phyloP scores from a whole-genome alignment of 805 yeast species.

The Sungouiozyma ichnusensis region DNA sequence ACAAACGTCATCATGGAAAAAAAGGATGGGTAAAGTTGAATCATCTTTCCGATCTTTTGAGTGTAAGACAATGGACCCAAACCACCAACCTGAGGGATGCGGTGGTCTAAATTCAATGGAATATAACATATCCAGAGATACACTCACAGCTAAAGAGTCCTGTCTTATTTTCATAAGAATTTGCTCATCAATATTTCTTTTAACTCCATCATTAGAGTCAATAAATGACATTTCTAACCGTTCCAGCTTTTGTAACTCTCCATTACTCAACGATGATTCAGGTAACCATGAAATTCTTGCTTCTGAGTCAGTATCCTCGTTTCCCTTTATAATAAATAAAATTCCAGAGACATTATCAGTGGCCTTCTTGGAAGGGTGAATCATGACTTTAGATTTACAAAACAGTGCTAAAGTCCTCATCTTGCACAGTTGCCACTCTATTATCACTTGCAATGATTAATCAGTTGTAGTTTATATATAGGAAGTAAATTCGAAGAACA shows the following conservation, averaged over 20 bases:
- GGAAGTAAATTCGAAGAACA: too few relatives aligned
- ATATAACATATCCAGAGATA: conserved; percentile 47
- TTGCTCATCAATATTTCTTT: not conserved
- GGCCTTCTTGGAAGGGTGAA: conserved; percentile 70
- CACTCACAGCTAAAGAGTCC: conserved; percentile 4
- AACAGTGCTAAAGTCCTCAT: conserved; percentile 23
- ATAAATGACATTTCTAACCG: conserved; percentile 8
- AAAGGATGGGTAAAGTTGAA: conserved; percentile 68
- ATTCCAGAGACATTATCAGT: conserved; percentile 76
- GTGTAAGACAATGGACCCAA: conserved; percentile 73
- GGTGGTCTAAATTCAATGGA: conserved; percentile 81
- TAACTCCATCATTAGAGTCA: not conserved
- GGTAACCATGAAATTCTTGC: conserved; percentile 23
- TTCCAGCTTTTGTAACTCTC: conserved; percentile 11
- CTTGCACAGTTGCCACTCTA: too few relatives aligned
- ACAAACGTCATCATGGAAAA: conserved; percentile 85
- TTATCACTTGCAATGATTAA: too few relatives aligned
- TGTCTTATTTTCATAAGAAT: not conserved
- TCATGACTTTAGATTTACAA: conserved; percentile 60
- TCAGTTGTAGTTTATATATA: too few relatives aligned
- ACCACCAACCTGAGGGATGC: conserved; percentile 73
- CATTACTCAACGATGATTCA: conserved; percentile 8
- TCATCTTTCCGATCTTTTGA: conserved; percentile 37
- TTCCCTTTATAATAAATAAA: conserved; percentile 50
- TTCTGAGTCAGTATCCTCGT: conserved; percentile 34